Conservation (phyloP, 2,329 filamentous ascomycete genomes). For the Tolypocladium cylindrosporum region DNA sequence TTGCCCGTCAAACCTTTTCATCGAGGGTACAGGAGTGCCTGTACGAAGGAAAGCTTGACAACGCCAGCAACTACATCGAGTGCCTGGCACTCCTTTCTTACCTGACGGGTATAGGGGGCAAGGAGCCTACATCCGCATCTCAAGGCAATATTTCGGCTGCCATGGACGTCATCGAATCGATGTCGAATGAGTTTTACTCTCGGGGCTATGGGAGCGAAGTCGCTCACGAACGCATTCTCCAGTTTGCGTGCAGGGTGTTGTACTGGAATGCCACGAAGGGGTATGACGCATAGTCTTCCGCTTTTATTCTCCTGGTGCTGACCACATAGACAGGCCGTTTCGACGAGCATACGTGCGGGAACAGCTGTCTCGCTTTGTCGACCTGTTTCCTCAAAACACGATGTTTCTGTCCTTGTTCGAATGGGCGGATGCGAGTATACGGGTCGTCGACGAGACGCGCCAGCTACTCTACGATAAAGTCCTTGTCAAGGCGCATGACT, state of each 20-base stretch:
- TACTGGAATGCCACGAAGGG: constrained; percentile 53
- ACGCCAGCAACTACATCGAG: constrained; percentile 48
- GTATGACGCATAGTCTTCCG: constrained; percentile 20
- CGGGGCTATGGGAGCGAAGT: constrained; percentile 21
- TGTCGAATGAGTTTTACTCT: constrained; percentile 31
- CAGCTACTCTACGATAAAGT: constrained; percentile 48
- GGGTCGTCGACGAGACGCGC: constrained; percentile 69
- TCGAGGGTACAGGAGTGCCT: constrained; percentile 46
- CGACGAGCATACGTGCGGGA: constrained; percentile 56
- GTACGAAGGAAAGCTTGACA: constrained; percentile 33
- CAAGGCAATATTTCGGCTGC: constrained; percentile 49
- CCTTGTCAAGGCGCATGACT: constrained; percentile 27
- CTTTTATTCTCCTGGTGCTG: not conserved
- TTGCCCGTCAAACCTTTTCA: constrained; percentile 40
- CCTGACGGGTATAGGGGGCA: constrained; percentile 33
- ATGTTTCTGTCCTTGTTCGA: constrained; percentile 63
- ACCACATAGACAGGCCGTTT: constrained; percentile 40
- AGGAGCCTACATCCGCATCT: constrained; percentile 30
- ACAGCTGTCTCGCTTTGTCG: constrained; percentile 50
- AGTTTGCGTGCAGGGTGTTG: constrained; percentile 57
- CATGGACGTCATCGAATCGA: constrained; percentile 28
- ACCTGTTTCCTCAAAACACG: constrained; percentile 63
- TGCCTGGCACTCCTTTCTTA: constrained; percentile 59
- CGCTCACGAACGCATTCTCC: constrained; percentile 55
- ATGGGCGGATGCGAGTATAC: constrained; percentile 63